A percentile compares a stretch with the other conserved stretches of the same genome.
phyloP scores from a whole-genome alignment of 768 basidiomycete genomes.

The Collybia sp. region DNA sequence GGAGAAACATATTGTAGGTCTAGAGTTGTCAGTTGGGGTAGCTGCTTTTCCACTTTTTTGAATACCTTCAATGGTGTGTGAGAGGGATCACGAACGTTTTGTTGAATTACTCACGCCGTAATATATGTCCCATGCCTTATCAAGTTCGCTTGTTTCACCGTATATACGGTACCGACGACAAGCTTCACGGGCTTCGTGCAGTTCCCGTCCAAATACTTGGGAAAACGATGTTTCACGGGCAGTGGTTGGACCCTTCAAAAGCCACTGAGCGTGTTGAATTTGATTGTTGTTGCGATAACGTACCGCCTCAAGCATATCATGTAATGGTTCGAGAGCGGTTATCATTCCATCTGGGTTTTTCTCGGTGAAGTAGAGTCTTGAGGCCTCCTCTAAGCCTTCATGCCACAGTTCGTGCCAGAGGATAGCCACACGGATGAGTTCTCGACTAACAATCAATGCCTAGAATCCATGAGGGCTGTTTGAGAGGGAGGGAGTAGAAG shows the following conservation, averaged over 20 bases:
- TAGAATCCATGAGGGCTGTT: constrained; percentile 20
- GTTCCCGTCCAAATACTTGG: constrained; percentile 89
- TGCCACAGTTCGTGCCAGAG: constrained; percentile 99
- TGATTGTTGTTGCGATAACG: constrained; percentile 14
- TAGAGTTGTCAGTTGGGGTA: constrained; percentile 82
- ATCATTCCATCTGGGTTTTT: constrained; percentile 98
- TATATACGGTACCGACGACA: constrained; percentile 82
- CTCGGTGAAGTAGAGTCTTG: constrained; percentile 93
- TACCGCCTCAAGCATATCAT: constrained; percentile 86
- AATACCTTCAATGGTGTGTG: constrained; percentile 59
- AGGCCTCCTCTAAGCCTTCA: constrained; percentile 96
- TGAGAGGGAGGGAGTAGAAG: not conserved
- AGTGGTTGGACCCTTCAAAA: constrained; percentile 80
- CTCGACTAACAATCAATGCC: constrained; percentile 86
- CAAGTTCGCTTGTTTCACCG: constrained; percentile 85
- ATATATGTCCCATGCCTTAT: constrained; percentile 99
- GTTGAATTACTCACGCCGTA: constrained; percentile 60
- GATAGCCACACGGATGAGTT: constrained; percentile 95
- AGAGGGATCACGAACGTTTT: not conserved
- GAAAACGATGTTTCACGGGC: constrained; percentile 92
- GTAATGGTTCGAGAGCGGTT: constrained; percentile 83
- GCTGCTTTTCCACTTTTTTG: constrained; percentile 92
- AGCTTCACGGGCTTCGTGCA: constrained; percentile 89
- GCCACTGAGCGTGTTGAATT: not conserved
- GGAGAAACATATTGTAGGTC: constrained; percentile 98